Evolutionary conservation across 2,329 filamentous ascomycete genomes (phyloP), one percentile per base, ranked within the genome.

Genomic region (Metarhizium robertsii): DNA sequence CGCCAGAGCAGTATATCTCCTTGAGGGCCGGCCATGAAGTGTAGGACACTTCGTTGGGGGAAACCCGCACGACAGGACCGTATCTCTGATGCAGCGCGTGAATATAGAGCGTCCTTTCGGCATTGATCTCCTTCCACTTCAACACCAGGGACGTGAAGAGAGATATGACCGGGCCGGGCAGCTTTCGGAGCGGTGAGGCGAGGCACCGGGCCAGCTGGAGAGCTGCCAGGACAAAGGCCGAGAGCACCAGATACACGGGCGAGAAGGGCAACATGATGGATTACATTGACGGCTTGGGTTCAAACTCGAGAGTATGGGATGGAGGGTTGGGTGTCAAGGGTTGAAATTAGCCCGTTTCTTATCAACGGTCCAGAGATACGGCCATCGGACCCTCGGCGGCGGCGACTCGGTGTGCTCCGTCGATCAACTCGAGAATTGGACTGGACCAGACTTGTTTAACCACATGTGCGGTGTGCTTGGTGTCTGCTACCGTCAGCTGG

Each of bases 61-160:
- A 69, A 46, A 77, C 64, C 10, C 77, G 73, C 8, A 79, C 75
- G 1, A 79, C 69, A 1, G 68, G 66, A 5, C 77, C 77, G 58
- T 76, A 75, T 45, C 64, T 58, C 6, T 65, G 59, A 61, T 76
- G 73, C 14, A 75, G 62, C 6, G 42, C 42, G 85, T 86, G 81
- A 34, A 85, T 73, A 58, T 84, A 83, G 48, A 67, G 63, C 1
- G 81, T 82, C 34, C 81, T 72, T 25, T 71, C 70, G 36, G 75
- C 78, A 38, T 69, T 70, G 52, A 85, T 74, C 64, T 85, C 83
- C 53, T 84, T 73, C 70, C 74, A 80, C 61, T 79, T 81, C 52
- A 84, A 66, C 1, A 74, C 58, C 20, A 77, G 66, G 0, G 78
- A 78, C 0, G 77, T 81, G 61, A 81, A 74, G 34, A 74, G 71